Evolutionary conservation across 2,329 filamentous ascomycete genomes (phyloP).

Genomic region (Hymenotorrendiella dingleyae): DNA sequence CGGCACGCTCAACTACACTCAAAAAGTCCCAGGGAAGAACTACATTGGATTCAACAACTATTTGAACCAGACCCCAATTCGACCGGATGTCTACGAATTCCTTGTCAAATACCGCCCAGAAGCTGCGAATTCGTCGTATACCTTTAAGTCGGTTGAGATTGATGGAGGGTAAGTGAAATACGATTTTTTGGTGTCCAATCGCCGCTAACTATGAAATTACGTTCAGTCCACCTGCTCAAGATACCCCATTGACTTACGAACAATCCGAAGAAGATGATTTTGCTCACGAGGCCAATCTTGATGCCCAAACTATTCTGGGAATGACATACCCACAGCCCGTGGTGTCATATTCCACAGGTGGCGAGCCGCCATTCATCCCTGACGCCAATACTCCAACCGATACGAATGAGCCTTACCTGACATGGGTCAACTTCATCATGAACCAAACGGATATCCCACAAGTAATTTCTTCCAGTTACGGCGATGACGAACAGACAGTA

Average conservation of each 20-base stretch:
- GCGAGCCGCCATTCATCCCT: constrained; percentile 45
- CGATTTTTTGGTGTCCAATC: too few relatives aligned
- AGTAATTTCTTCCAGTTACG: constrained; percentile 51
- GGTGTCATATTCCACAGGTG: constrained; percentile 49
- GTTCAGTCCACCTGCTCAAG: constrained; percentile 12
- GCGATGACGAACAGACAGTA: constrained; percentile 52
- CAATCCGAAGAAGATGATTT: constrained; percentile 10
- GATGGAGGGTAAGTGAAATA: too few relatives aligned
- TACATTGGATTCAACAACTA: constrained; percentile 24
- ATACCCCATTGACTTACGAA: constrained; percentile 7
- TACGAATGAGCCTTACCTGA: constrained; percentile 56
- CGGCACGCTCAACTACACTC: constrained; percentile 13
- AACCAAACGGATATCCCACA: constrained; percentile 44
- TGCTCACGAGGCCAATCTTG: constrained; percentile 46
- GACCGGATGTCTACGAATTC: constrained; percentile 17
- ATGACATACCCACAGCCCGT: constrained; percentile 48
- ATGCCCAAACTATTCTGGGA: constrained; percentile 48
- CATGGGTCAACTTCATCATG: constrained; percentile 47
- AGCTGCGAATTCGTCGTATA: constrained; percentile 6
- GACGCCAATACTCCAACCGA: constrained; percentile 38
- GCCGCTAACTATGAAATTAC: too few relatives aligned
- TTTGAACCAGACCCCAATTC: constrained; percentile 18
- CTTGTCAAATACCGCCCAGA: constrained; percentile 14
- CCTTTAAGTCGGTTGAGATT: constrained; percentile 14
- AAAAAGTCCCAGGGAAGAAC: constrained; percentile 14